phyloP scores from a whole-genome alignment of 1,284 basidiomycete genomes.

The Sporisorium graminicola region DNA sequence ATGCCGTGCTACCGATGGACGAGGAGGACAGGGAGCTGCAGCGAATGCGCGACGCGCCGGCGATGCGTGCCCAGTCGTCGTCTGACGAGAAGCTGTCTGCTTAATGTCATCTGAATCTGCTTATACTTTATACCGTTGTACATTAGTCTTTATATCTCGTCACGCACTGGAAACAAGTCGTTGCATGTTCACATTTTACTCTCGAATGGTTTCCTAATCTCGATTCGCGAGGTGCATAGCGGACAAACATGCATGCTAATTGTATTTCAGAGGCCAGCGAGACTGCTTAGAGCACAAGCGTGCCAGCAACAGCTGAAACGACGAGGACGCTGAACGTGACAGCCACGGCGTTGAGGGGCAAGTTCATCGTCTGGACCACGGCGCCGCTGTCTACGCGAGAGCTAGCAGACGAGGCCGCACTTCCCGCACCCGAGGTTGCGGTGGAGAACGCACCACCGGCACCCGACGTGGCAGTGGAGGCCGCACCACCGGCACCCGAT shows the following conservation, averaged over 20 bases:
- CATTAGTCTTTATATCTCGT: not conserved
- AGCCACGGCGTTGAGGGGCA: conserved; percentile 15
- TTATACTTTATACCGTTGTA: conserved; percentile 2
- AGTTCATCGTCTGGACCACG: not conserved
- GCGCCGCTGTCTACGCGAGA: not conserved
- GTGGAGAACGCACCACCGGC: not conserved
- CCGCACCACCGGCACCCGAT: not conserved
- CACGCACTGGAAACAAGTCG: conserved; percentile 3
- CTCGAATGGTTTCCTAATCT: not conserved
- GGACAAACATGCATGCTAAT: not conserved
- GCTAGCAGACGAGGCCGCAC: not conserved
- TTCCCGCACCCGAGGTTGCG: not conserved
- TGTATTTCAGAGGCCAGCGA: not conserved
- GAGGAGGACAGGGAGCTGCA: conserved; percentile 49
- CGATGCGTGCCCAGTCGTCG: not conserved
- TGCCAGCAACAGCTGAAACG: conserved; percentile 17
- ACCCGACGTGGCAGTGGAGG: not conserved
- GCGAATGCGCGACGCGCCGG: conserved; percentile 4
- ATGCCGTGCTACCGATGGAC: conserved; percentile 57
- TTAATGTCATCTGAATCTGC: not conserved
- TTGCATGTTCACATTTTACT: not conserved
- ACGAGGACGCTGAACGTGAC: conserved; percentile 18
- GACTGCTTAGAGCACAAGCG: not conserved
- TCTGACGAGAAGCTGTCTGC: conserved; percentile 36
- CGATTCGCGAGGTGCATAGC: not conserved